These are phyloP conservation scores for Rubroshorea leprosula DNA, from an alignment of 345 rosid species.

Conservation along the genomic window DNA sequence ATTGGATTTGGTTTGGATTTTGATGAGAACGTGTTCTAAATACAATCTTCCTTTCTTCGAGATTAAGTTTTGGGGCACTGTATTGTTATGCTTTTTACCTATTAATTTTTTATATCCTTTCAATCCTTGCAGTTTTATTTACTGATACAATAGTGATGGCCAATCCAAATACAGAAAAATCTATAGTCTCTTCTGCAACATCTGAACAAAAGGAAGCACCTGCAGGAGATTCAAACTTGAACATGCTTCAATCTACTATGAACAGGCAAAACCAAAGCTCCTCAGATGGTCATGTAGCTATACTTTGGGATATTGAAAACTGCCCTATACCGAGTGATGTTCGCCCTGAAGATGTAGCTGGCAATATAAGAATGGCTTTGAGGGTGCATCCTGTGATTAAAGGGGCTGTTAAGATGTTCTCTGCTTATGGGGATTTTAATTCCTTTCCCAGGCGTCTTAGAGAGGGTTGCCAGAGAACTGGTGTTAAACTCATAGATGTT, in stretches of 20 bases:
- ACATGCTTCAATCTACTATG: slow-evolving; percentile 22
- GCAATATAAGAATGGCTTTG: slow-evolving; percentile 90
- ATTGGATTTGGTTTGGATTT: no score
- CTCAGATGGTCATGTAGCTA: slow-evolving; percentile 64
- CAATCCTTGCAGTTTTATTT: slow-evolving; percentile 13
- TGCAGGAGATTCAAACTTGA: slow-evolving; percentile 30
- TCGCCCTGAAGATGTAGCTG: slow-evolving; percentile 87
- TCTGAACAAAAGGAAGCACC: slow-evolving; percentile 22
- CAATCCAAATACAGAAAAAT: slow-evolving; percentile 21
- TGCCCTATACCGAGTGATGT: slow-evolving; percentile 90
- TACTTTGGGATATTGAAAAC: slow-evolving; percentile 97
- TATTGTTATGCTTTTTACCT: background rate
- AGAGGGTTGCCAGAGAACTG: slow-evolving; percentile 98
- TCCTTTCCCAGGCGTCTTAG: slow-evolving; percentile 85
- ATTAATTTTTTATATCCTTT: background rate
- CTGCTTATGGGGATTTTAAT: slow-evolving; percentile 97
- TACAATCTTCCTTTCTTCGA: no score
- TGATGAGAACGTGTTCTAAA: no score
- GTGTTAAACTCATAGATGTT: slow-evolving; percentile 89
- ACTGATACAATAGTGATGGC: slow-evolving; percentile 26
- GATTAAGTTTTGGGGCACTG: background rate
- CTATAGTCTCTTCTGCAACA: slow-evolving; percentile 24
- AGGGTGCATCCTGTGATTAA: slow-evolving; percentile 74
- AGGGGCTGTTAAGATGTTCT: slow-evolving; percentile 69
- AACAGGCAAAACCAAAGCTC: slow-evolving; percentile 31